Percentiles rank a stretch among this genome's conserved stretches.
These are phyloP conservation scores for Lentinus brumalis DNA, from an alignment of 768 basidiomycete genomes.

Conservation along the genomic window DNA sequence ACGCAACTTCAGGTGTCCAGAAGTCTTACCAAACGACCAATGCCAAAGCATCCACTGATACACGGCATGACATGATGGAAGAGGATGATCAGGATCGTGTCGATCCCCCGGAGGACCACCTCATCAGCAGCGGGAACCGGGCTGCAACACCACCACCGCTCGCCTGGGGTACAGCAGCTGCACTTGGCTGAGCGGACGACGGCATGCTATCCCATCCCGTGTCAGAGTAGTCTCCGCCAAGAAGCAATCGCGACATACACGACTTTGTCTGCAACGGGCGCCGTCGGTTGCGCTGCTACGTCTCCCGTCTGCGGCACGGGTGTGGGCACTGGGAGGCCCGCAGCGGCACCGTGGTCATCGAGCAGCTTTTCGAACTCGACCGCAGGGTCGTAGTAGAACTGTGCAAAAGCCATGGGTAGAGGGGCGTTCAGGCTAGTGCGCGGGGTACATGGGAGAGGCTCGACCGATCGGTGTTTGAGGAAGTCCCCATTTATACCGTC, in stretches of 20 bases:
- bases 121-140: too few species aligned
- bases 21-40: too few species aligned
- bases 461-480: background rate
- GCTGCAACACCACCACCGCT: too few species aligned
- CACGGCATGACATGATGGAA: background rate
- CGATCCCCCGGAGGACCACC: too few species aligned
- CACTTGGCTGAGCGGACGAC: too few species aligned
- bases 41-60: background rate
- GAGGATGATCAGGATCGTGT: too few species aligned
- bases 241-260: too few species aligned
- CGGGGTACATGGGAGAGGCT: background rate
- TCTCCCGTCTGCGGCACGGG: background rate
- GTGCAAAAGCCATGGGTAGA: slow-evolving; percentile 15
- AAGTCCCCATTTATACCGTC: too few species aligned
- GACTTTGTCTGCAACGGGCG: background rate
- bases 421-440: background rate
- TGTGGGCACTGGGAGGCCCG: background rate
- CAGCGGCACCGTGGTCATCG: slow-evolving; percentile 12
- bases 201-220: too few species aligned
- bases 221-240: too few species aligned
- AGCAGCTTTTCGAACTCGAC: slow-evolving; percentile 20
- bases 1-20: too few species aligned
- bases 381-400: slow-evolving; percentile 21
- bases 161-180: too few species aligned
- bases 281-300: background rate